Evolutionary conservation across 2,329 filamentous ascomycete species (phyloP).

Genomic region (Diaporthe ampelina): DNA sequence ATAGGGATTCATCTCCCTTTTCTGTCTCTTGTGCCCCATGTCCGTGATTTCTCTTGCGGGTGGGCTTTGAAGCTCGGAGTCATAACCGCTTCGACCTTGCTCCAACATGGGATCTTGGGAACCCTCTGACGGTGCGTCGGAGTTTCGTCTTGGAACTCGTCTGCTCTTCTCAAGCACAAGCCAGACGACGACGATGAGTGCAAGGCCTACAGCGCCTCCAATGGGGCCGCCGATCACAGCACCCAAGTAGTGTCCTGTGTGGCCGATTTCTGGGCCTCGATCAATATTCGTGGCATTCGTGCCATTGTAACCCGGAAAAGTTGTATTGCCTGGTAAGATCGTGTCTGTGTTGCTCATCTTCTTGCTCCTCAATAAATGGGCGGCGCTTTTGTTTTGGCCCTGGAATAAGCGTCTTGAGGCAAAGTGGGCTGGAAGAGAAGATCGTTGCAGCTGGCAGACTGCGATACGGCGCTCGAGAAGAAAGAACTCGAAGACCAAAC

Average conservation of each 20-base stretch:
- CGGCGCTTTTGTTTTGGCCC: background rate
- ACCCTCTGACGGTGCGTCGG: background rate
- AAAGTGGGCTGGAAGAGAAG: background rate
- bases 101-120: background rate
- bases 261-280: slow-evolving; percentile 14
- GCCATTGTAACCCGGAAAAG: slow-evolving; percentile 21
- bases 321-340: background rate
- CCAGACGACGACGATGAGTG: slow-evolving; percentile 10
- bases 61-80: background rate
- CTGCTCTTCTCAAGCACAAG: slow-evolving; percentile 6
- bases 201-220: slow-evolving; percentile 17
- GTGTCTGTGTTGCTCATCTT: slow-evolving; percentile 12
- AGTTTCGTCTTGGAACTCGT: background rate
- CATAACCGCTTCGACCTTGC: too few relatives aligned
- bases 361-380: background rate
- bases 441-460: background rate
- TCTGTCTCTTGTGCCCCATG: background rate
- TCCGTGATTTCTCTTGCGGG: background rate
- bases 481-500: background rate
- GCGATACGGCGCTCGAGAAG: too few relatives aligned
- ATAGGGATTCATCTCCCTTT: background rate
- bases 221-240: slow-evolving; percentile 13
- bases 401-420: background rate
- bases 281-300: slow-evolving; percentile 11
- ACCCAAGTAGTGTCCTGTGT: slow-evolving; percentile 18